These are phyloP conservation scores for Cucurbita pepo DNA, from an alignment of 306 rosid genomes.

Conservation along the genomic window DNA sequence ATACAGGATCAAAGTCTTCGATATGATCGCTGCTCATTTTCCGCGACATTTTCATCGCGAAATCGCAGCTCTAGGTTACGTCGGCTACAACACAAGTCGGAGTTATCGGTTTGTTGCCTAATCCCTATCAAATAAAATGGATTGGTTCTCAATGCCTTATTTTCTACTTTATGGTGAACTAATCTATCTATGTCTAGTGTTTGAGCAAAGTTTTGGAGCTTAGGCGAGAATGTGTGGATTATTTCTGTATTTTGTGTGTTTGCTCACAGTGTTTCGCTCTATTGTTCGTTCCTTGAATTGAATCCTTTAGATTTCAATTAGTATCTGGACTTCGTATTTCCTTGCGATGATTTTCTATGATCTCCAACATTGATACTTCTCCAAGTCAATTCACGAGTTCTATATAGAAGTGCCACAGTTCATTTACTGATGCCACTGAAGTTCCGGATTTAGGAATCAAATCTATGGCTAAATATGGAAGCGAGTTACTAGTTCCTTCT, in stretches of 20 bases:
- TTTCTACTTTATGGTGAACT: not conserved
- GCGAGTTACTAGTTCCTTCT: not conserved
- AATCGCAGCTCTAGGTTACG: not conserved
- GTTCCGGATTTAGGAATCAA: not conserved
- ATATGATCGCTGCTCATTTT: not conserved
- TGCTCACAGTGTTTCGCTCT: not conserved
- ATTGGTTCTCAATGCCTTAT: not conserved
- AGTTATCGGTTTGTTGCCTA: not conserved
- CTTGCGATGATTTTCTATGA: not conserved
- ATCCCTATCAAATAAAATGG: not conserved
- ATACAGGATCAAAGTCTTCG: not conserved
- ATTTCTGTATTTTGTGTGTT: not conserved
- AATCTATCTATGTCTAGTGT: not conserved
- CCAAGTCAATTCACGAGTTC: not conserved
- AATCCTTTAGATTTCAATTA: not conserved
- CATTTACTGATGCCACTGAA: not conserved
- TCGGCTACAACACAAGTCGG: not conserved
- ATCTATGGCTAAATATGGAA: not conserved
- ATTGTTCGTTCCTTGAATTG: not conserved
- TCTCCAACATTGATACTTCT: not conserved
- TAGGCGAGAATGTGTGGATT: not conserved
- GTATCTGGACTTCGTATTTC: not conserved
- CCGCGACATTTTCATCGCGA: not conserved
- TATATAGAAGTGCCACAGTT: not conserved
- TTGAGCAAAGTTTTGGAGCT: not conserved